Percentiles rank a stretch among this genome's conserved stretches.
Evolutionary conservation across 2,329 filamentous ascomycete genomes (phyloP).

Genomic region (Mycogone perniciosa): DNA sequence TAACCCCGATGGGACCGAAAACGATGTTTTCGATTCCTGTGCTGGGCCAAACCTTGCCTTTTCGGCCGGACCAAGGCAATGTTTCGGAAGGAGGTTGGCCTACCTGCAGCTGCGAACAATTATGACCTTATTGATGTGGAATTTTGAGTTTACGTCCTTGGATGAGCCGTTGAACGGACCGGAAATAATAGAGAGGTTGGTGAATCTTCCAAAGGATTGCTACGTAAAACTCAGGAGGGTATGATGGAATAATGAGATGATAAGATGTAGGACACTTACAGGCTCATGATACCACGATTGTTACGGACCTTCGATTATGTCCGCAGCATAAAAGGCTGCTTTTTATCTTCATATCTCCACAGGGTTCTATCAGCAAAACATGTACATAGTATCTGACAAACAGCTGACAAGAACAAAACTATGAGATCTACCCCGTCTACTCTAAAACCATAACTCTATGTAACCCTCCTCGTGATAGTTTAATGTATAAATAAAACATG

Average conservation of each 20-base stretch:
- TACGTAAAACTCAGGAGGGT: slow-evolving; percentile 20
- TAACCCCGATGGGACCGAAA: slow-evolving; percentile 7
- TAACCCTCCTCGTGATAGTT: background rate
- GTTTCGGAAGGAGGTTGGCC: slow-evolving; percentile 33
- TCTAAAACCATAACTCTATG: no score
- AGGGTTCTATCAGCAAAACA: no score
- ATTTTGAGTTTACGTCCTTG: slow-evolving; percentile 26
- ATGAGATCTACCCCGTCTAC: no score
- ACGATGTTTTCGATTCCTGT: slow-evolving; percentile 23
- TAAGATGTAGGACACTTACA: no score
- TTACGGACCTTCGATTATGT: no score
- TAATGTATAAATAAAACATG: background rate
- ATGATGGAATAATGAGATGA: background rate
- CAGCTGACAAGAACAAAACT: no score
- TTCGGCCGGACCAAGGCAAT: slow-evolving; percentile 30
- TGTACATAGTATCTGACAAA: no score
- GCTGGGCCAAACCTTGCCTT: slow-evolving; percentile 33
- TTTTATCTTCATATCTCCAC: no score
- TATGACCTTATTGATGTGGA: slow-evolving; percentile 32
- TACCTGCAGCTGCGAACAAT: slow-evolving; percentile 30
- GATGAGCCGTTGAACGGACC: slow-evolving; percentile 14
- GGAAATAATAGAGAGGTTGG: slow-evolving; percentile 18
- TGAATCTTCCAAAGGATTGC: slow-evolving; percentile 23
- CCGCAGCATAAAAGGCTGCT: no score
- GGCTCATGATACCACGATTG: no score